Base-by-base conservation (phyloP, 805 yeast genomes). In the Hanseniaspora taiwanica region DNA sequence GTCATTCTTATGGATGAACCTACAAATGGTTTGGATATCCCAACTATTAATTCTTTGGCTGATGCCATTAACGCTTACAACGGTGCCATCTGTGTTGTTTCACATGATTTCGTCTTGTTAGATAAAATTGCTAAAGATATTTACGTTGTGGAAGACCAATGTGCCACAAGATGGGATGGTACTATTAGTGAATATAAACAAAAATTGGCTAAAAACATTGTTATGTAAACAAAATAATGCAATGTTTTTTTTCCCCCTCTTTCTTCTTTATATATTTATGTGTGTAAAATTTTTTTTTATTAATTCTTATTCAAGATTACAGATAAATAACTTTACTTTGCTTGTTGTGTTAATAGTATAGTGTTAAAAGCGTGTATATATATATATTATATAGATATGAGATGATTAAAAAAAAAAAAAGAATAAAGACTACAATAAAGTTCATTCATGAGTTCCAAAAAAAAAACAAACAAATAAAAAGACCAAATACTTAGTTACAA, bases 71-170 rank as follows among this genome's bases (percentile, higher is more conserved):
- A 86, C 50, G 81, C 76, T 24, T 91, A 83, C 73, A 82, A 79
- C 59, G 98, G 98, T 68, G 98, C 98, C 74, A 96, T 89, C 40
- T 94, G 86, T 50, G 95, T 91, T 44, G 98, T 91, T 49, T 86
- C 96, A 46, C 98, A 91, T 75, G 98, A 91, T 70, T 91, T 91
- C 89, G 81, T 97, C 69, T 74, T 91, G 56, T 74, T 91, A 63
- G 96, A 89, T 65, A 87, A 85, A 70, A 84, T 91, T 59, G 98
- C 98, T 42, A 83, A 89, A 70, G 97, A 91, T 58, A 91, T 91
- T 62, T 89, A 71, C 57, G 98, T 91, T 48, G 94, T 93, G 59
- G 96, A 91, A 71, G 66, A 91, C 72, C 82, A 81, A 69, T 83
- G 91, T 32, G 94, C 96, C 46, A 86, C 96, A 44, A 76, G 85